Evolutionary conservation across 345 rosid species (phyloP).

Genomic region (Moringa oleifera): DNA sequence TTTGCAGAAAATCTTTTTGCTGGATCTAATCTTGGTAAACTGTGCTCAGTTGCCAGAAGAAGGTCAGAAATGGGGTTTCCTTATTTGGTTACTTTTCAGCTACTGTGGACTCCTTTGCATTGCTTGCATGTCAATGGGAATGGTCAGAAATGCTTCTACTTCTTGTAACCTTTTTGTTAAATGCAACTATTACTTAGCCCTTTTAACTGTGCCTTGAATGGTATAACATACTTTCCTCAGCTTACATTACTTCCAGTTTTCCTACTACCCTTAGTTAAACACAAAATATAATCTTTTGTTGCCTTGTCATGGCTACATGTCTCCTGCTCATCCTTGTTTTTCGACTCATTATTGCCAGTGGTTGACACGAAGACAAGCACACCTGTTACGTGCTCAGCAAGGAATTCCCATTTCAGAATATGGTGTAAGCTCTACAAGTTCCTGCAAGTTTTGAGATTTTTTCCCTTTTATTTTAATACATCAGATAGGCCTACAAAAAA

Average conservation of each 20-base stretch:
- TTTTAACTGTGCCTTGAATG: background rate
- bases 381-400: conserved; percentile 78
- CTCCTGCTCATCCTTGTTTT: conserved; percentile 11
- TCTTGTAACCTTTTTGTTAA: background rate
- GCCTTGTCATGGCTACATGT: background rate
- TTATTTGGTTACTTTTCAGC: conserved; percentile 94
- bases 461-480: background rate
- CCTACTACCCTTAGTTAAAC: background rate
- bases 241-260: background rate
- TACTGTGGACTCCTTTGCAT: conserved; percentile 88
- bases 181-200: background rate
- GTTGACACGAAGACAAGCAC: conserved; percentile 86
- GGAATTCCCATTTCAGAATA: conserved; percentile 93
- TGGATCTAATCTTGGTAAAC: conserved; percentile 2
- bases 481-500: no score
- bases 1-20: conserved; percentile 5
- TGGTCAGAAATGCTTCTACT: conserved; percentile 33
- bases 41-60: conserved; percentile 77
- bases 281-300: background rate
- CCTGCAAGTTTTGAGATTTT: background rate
- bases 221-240: background rate
- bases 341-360: conserved; percentile 38
- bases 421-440: conserved; percentile 50
- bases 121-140: conserved; percentile 73
- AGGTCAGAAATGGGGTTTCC: conserved; percentile 97